phyloP scores from a whole-genome alignment of 371 early-diverging fungal species.

The Mycotypha africana region DNA sequence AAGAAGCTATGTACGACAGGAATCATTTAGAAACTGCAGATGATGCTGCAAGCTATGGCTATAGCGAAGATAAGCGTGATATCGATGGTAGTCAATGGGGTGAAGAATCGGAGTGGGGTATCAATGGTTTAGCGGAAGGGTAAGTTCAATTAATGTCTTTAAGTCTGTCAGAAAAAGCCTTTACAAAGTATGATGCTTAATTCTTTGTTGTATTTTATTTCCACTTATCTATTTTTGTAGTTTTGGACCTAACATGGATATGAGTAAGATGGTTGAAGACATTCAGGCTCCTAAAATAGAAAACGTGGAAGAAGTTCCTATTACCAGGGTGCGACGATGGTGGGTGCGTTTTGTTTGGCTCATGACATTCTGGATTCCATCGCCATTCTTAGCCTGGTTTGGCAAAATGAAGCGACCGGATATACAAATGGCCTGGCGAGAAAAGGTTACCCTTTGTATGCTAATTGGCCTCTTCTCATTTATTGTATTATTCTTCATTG shows the following conservation, averaged over 20 bases:
- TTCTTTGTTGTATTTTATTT: no score
- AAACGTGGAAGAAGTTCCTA: constrained; percentile 42
- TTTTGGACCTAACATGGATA: constrained; percentile 36
- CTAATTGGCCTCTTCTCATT: constrained; percentile 73
- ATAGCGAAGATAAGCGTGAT: constrained; percentile 26
- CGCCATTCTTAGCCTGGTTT: constrained; percentile 41
- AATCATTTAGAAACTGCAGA: no score
- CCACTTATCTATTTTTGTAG: constrained; percentile 2
- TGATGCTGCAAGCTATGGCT: constrained; percentile 18
- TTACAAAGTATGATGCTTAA: no score
- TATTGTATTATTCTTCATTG: constrained; percentile 78
- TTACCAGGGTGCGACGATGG: constrained; percentile 47
- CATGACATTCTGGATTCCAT: constrained; percentile 83
- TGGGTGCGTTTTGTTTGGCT: constrained; percentile 84
- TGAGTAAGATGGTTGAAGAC: constrained; percentile 36
- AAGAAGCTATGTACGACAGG: no score
- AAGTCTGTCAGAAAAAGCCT: no score
- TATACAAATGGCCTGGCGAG: constrained; percentile 90
- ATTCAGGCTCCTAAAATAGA: constrained; percentile 33
- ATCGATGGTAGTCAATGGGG: constrained; percentile 31
- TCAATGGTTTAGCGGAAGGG: constrained; percentile 27
- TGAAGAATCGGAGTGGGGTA: constrained; percentile 38
- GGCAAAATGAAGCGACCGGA: constrained; percentile 77
- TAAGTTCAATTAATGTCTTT: constrained; percentile 5
- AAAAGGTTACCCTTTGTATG: constrained; percentile 86